Evolutionary conservation across 2,329 filamentous ascomycete genomes (phyloP).

Genomic region (Fusarium kyushuense): DNA sequence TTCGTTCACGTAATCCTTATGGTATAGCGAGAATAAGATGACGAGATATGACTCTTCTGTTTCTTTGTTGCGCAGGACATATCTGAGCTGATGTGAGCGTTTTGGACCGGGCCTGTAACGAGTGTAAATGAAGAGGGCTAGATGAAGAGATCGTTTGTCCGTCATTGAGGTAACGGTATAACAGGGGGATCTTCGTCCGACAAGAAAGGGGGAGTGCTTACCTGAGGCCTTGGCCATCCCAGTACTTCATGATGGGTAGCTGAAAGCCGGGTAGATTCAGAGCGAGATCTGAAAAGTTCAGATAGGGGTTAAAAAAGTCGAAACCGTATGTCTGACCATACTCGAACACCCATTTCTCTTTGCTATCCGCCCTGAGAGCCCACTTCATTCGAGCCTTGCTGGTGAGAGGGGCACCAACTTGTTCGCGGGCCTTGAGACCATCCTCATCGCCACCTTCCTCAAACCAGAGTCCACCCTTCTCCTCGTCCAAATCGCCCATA

Average conservation of each 20-base stretch:
- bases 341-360: conserved; percentile 67
- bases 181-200: neutral
- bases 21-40: conserved; percentile 81
- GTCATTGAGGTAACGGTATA: neutral
- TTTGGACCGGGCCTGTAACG: conserved; percentile 54
- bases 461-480: conserved; percentile 67
- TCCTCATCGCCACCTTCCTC: conserved; percentile 74
- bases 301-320: conserved; percentile 90
- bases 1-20: conserved; percentile 73
- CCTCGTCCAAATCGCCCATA: conserved; percentile 59
- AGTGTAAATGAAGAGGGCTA: conserved; percentile 41
- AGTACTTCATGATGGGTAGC: conserved; percentile 79
- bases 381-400: conserved; percentile 69
- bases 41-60: conserved; percentile 84
- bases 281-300: conserved; percentile 83
- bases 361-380: conserved; percentile 63
- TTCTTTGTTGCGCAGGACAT: conserved; percentile 85
- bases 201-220: conserved; percentile 57
- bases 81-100: conserved; percentile 88
- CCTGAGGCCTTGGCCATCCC: conserved; percentile 83
- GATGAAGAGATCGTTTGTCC: neutral
- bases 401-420: conserved; percentile 64
- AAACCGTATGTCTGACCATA: conserved; percentile 65
- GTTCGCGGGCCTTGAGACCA: conserved; percentile 60
- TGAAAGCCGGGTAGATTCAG: conserved; percentile 79